Evolutionary conservation across 2,329 filamentous ascomycete genomes (phyloP).

Genomic region (Talaromyces sp.): DNA sequence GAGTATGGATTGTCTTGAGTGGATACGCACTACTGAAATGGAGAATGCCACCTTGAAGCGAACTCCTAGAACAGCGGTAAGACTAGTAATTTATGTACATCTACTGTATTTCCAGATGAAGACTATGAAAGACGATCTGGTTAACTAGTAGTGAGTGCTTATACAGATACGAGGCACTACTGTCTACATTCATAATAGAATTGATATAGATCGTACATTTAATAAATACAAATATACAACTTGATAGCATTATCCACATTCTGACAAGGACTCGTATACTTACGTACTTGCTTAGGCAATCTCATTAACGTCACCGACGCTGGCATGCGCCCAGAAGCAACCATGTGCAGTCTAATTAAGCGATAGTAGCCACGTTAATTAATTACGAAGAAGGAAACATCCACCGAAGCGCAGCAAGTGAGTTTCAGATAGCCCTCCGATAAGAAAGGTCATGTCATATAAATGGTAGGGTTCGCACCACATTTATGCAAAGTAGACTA

Average conservation of each 20-base stretch:
- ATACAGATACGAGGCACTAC: neutral
- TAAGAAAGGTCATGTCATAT: neutral
- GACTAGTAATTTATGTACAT: conserved; percentile 1
- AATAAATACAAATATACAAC: neutral
- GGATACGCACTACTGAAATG: neutral
- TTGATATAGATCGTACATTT: neutral
- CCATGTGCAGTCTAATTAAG: neutral
- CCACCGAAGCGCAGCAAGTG: neutral
- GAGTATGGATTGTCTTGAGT: neutral
- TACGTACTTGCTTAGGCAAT: neutral
- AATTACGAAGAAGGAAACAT: neutral
- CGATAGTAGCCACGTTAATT: neutral
- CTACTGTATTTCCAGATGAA: neutral
- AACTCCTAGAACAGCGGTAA: neutral
- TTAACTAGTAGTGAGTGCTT: neutral
- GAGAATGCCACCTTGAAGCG: neutral
- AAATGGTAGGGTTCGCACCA: neutral
- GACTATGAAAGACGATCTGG: neutral
- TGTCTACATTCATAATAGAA: neutral
- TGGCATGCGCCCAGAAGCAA: neutral
- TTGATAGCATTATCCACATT: neutral
- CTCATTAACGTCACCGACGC: neutral
- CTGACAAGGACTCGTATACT: neutral
- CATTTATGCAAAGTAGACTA: neutral
- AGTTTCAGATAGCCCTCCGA: neutral